A percentile compares a stretch with the other conserved stretches of the same genome.
Evolutionary conservation across 169 alveolate genomes (phyloP).

Genomic region (Plasmodium malariae): DNA sequence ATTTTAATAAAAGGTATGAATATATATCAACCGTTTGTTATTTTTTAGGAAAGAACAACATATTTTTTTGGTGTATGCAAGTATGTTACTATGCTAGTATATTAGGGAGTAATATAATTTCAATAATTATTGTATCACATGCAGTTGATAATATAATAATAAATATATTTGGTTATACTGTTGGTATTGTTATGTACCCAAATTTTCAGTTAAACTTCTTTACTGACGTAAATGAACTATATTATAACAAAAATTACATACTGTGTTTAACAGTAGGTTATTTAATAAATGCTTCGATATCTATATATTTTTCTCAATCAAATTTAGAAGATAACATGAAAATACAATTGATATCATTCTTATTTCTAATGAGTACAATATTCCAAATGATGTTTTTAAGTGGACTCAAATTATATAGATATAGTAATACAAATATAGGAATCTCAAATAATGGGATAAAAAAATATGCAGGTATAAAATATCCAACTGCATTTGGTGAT

Average conservation of each 20-base stretch:
- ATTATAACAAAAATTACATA: conserved; percentile 52
- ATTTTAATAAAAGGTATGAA: conserved; percentile 86
- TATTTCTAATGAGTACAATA: conserved; percentile 80
- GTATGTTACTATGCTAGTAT: conserved; percentile 81
- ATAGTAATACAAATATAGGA: conserved; percentile 1
- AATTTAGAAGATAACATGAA: conserved; percentile 85
- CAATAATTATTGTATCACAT: conserved; percentile 82
- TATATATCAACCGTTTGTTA: conserved; percentile 83
- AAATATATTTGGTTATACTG: conserved; percentile 80
- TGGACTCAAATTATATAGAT: conserved; percentile 58
- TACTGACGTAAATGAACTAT: conserved; percentile 27
- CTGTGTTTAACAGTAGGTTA: conserved; percentile 84
- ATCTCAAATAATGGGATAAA: neutral
- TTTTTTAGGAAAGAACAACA: conserved; percentile 80
- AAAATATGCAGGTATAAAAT: conserved; percentile 21
- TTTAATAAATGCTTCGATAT: conserved; percentile 79
- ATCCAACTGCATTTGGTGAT: conserved; percentile 79
- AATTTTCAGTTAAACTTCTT: conserved; percentile 10
- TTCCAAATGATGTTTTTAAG: conserved; percentile 74
- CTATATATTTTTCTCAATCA: conserved; percentile 78
- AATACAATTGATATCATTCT: conserved; percentile 81
- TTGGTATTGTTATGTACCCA: conserved; percentile 81
- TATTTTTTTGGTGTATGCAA: conserved; percentile 79
- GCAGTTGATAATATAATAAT: conserved; percentile 82
- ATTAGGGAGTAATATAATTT: conserved; percentile 78